phyloP scores from a whole-genome alignment of 208 protist genomes.

The Leishmania tarentolae region DNA sequence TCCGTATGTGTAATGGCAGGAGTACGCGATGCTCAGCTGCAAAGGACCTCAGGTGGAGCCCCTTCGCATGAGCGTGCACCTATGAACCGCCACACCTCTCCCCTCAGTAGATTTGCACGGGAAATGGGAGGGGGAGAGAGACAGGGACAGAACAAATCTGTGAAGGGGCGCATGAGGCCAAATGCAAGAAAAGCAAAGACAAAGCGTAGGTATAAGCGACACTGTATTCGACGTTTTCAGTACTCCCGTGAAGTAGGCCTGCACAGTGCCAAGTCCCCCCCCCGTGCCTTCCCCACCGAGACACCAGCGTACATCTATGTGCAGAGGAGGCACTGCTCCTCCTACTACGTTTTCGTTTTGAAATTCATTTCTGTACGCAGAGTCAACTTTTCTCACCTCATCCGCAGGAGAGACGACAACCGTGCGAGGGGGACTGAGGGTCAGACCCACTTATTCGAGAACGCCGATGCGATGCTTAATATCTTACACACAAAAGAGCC shows the following conservation, averaged over 20 bases:
- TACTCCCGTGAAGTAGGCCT: background rate
- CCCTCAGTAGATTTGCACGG: background rate
- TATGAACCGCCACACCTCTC: background rate
- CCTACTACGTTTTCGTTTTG: background rate
- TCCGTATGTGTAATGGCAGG: background rate
- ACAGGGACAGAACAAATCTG: background rate
- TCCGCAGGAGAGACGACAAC: background rate
- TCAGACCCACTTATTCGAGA: constrained; percentile 5
- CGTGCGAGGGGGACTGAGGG: background rate
- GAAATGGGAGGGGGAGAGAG: background rate
- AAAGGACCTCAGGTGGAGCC: background rate
- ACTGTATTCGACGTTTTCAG: background rate
- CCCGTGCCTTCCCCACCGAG: background rate
- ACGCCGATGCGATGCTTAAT: background rate
- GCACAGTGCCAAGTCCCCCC: background rate
- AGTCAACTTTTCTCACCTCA: background rate
- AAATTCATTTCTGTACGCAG: background rate
- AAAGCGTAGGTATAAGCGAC: background rate
- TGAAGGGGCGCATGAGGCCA: background rate
- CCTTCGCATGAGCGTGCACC: background rate
- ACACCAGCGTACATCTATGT: background rate
- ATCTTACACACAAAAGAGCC: background rate
- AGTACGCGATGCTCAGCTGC: background rate
- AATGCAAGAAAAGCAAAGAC: background rate
- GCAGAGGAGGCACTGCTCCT: background rate